A percentile compares a stretch with the other conserved stretches of the same genome.
These are phyloP conservation scores for rapeseed (Brassica napus) DNA, from an alignment of 345 rosid genomes.

Conservation along the genomic window DNA sequence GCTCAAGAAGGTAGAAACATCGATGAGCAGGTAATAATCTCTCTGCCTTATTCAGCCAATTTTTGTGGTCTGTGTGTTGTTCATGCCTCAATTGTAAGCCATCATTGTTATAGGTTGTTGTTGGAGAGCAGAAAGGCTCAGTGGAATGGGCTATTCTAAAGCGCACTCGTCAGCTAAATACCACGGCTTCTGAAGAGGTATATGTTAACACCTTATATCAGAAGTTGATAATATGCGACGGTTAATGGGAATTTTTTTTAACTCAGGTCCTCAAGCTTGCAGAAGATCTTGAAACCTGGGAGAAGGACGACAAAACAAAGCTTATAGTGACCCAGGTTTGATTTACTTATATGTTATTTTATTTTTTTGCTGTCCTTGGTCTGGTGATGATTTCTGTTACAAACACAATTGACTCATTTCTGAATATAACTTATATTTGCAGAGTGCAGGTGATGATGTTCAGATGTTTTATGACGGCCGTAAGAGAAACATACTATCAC, in stretches of 20 bases:
- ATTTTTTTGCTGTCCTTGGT: not conserved
- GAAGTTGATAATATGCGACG: not conserved
- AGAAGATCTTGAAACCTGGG: conserved; percentile 74
- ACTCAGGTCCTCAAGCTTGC: conserved; percentile 77
- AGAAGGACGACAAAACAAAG: conserved; percentile 58
- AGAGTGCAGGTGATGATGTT: conserved; percentile 86
- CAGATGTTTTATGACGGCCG: conserved; percentile 82
- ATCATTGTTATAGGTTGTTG: conserved; percentile 59
- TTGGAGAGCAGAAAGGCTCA: conserved; percentile 60
- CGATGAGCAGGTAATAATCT: conserved; percentile 36
- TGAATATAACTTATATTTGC: conserved; percentile 7
- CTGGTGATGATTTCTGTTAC: not conserved
- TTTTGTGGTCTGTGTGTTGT: conserved; percentile 7
- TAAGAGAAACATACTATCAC: conserved; percentile 1
- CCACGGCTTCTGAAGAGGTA: conserved; percentile 58
- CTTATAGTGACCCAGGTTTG: conserved; percentile 76
- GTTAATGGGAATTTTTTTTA: conserved; percentile 6
- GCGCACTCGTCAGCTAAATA: conserved; percentile 80
- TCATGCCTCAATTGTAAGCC: not conserved
- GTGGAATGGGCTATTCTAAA: conserved; percentile 68
- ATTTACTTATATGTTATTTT: not conserved
- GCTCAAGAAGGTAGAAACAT: conserved; percentile 40
- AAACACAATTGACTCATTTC: not conserved
- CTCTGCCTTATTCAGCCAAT: not conserved
- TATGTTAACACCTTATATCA: conserved; percentile 20